Evolutionary conservation across 202 grass and related monocot genomes (phyloP).

Genomic region (Cymbopogon flexuosus): DNA sequence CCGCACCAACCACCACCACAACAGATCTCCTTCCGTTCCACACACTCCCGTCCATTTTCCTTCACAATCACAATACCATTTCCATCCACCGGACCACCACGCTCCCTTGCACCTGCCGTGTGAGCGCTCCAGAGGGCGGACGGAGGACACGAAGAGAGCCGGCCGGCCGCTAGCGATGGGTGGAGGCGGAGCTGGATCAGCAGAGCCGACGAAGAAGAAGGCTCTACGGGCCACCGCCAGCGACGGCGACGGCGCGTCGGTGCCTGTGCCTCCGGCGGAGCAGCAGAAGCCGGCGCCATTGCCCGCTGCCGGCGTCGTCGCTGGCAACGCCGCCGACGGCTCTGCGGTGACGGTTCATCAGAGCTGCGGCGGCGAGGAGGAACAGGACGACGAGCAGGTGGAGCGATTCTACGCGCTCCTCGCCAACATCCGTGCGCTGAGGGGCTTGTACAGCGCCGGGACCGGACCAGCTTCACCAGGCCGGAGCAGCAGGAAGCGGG

Average conservation of each 20-base stretch:
- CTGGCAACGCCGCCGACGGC: too few relatives aligned
- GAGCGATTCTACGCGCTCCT: conserved; percentile 41
- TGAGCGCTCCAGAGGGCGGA: too few relatives aligned
- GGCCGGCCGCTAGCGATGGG: background rate
- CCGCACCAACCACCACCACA: too few relatives aligned
- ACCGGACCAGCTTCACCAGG: background rate
- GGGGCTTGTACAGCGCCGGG: background rate
- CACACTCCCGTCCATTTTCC: background rate
- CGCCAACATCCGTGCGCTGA: conserved; percentile 38
- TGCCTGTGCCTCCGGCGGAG: background rate
- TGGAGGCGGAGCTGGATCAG: background rate
- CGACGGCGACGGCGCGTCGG: background rate
- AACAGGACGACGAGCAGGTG: conserved; percentile 7
- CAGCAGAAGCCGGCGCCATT: background rate
- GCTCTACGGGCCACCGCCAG: background rate
- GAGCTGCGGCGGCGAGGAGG: background rate
- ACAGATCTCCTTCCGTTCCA: too few relatives aligned
- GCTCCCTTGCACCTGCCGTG: background rate
- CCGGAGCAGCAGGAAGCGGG: conserved; percentile 2
- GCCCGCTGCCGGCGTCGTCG: background rate
- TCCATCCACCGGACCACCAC: background rate
- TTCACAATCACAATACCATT: background rate
- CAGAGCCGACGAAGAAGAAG: too few relatives aligned
- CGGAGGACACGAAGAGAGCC: background rate
- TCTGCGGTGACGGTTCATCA: background rate